phyloP scores from a whole-genome alignment of 148 eudicot genomes.

The Cornus controversa region DNA sequence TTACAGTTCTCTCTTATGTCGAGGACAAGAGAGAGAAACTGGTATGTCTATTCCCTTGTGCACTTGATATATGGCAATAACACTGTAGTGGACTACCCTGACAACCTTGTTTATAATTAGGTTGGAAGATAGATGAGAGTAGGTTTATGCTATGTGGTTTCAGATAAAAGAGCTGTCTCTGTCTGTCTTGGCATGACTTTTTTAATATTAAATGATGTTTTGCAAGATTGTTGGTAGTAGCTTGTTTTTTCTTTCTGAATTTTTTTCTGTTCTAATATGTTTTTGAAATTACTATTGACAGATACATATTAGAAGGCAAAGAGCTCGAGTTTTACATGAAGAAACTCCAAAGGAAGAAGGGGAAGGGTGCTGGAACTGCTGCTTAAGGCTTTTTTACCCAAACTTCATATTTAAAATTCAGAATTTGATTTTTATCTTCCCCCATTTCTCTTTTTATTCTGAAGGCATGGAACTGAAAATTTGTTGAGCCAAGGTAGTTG shows the following conservation, averaged over 20 bases:
- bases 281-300: conserved; percentile 10
- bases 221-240: background rate
- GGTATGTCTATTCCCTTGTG: background rate
- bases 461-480: background rate
- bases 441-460: background rate
- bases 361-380: conserved; percentile 62
- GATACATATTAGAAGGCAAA: conserved; percentile 73
- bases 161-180: background rate
- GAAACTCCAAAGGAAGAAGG: conserved; percentile 79
- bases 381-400: conserved; percentile 30
- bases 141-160: background rate
- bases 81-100: background rate
- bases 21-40: background rate
- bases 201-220: background rate
- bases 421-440: background rate
- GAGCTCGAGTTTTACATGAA: conserved; percentile 84
- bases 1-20: background rate
- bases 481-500: background rate
- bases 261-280: background rate
- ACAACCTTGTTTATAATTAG: background rate
- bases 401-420: background rate
- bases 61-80: background rate
- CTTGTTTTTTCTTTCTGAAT: background rate
- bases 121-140: background rate
- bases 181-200: background rate